phyloP scores from a whole-genome alignment of 306 rosid species.

The Oemleria cerasiformis region DNA sequence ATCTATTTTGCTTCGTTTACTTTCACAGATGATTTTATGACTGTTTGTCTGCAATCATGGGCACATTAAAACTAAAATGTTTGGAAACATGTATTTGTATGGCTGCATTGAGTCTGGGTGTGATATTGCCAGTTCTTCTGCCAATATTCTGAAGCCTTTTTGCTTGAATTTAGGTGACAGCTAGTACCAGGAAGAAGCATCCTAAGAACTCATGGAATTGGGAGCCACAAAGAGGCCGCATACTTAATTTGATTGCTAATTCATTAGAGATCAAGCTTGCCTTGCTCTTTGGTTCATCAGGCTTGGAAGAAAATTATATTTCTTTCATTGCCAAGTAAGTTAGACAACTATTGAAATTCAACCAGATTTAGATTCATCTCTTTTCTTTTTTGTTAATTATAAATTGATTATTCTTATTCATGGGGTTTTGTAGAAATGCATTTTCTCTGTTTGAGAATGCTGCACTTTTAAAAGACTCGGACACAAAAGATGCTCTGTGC shows the following conservation, averaged over 20 bases:
- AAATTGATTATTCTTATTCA: conserved; percentile 19
- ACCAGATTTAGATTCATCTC: background rate
- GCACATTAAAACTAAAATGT: background rate
- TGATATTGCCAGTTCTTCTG: background rate
- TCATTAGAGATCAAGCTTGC: conserved; percentile 82
- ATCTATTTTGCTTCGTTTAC: no score
- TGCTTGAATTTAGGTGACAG: conserved; percentile 47
- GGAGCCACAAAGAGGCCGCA: conserved; percentile 81
- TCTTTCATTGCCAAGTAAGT: conserved; percentile 80
- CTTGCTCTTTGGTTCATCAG: conserved; percentile 74
- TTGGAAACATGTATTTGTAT: conserved; percentile 15
- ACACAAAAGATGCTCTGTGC: conserved; percentile 72
- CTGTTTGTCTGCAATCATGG: no score
- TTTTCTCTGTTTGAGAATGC: conserved; percentile 81
- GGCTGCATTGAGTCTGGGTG: conserved; percentile 1
- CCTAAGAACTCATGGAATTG: conserved; percentile 67
- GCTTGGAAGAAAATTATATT: conserved; percentile 67
- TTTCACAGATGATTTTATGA: no score
- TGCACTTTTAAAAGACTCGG: conserved; percentile 58
- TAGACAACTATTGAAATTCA: background rate
- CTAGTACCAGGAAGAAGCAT: conserved; percentile 63
- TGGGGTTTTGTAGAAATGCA: conserved; percentile 45
- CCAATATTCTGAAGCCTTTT: conserved; percentile 12
- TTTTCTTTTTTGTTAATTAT: conserved; percentile 7
- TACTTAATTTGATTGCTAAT: conserved; percentile 80